Conservation (phyloP, 495 filamentous ascomycete species). For the Thozetella sp. region DNA sequence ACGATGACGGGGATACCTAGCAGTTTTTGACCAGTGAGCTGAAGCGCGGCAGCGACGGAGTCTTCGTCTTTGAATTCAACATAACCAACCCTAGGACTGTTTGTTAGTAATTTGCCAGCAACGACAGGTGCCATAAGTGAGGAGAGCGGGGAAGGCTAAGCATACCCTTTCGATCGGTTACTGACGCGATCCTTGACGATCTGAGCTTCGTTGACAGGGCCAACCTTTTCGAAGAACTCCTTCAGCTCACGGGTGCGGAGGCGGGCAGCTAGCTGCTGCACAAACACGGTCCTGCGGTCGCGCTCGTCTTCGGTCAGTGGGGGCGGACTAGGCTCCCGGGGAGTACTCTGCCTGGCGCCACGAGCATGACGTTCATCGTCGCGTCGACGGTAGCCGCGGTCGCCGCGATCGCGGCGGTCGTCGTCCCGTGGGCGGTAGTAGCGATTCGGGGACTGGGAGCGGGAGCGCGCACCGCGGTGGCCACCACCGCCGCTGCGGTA, state of each 20-base stretch:
- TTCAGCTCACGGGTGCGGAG: constrained; percentile 91
- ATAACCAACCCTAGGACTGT: constrained; percentile 93
- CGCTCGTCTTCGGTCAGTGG: constrained; percentile 93
- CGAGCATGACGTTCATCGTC: constrained; percentile 44
- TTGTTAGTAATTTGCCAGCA: constrained; percentile 32
- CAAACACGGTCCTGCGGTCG: constrained; percentile 95
- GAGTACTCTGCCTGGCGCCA: constrained; percentile 52
- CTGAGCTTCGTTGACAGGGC: constrained; percentile 95
- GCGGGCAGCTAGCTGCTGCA: constrained; percentile 94
- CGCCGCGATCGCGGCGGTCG: constrained; percentile 52
- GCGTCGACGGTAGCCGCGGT: constrained; percentile 48
- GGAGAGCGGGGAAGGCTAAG: constrained; percentile 13
- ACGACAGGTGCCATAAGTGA: constrained; percentile 2
- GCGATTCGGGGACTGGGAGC: constrained; percentile 76
- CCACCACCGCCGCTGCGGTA: constrained; percentile 75
- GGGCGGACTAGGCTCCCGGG: constrained; percentile 55
- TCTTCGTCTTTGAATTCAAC: constrained; percentile 99
- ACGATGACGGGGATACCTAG: constrained; percentile 98
- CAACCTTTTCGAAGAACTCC: constrained; percentile 94
- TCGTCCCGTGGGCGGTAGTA: constrained; percentile 74
- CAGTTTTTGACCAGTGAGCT: constrained; percentile 98
- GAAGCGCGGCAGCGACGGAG: constrained; percentile 89
- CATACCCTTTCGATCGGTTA: constrained; percentile 95
- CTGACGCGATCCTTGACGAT: constrained; percentile 99
- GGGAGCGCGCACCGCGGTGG: constrained; percentile 57